phyloP scores from a whole-genome alignment of 257 asterid genomes.

The Scutellaria galericulata region DNA sequence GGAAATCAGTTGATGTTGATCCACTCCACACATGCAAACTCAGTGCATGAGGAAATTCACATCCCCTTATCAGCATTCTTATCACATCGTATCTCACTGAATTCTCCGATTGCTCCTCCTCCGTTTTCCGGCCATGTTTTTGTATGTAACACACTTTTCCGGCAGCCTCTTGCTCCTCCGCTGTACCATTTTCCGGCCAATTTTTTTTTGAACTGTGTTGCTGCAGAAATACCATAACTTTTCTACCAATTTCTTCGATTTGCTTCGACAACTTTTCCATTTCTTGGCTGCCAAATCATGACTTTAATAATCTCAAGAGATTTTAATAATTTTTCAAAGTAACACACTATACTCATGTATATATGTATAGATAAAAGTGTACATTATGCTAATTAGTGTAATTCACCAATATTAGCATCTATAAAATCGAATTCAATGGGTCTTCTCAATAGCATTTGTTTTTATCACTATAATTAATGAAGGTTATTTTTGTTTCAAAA shows the following conservation, averaged over 20 bases:
- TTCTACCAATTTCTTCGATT: constrained; percentile 52
- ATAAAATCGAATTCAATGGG: no score
- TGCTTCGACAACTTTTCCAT: constrained; percentile 54
- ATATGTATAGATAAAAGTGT: no score
- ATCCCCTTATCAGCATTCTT: constrained; percentile 76
- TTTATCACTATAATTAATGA: no score
- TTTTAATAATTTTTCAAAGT: background rate
- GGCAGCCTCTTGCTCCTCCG: constrained; percentile 39
- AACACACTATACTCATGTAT: no score
- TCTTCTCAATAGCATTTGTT: background rate
- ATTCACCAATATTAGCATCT: background rate
- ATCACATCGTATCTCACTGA: constrained; percentile 74
- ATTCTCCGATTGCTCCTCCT: constrained; percentile 38
- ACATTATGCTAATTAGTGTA: background rate
- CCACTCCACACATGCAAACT: constrained; percentile 73
- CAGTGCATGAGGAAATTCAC: constrained; percentile 71
- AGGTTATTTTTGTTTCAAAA: no score
- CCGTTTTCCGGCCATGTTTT: constrained; percentile 49
- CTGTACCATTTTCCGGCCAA: constrained; percentile 4
- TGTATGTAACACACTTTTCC: constrained; percentile 59
- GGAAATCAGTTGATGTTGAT: constrained; percentile 63
- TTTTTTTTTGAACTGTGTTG: constrained; percentile 30
- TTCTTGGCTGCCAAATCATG: constrained; percentile 51
- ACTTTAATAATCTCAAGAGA: background rate
- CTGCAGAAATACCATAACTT: constrained; percentile 50